Evolutionary conservation across 2,329 filamentous ascomycete genomes (phyloP).

Genomic region (Fusarium globosum): DNA sequence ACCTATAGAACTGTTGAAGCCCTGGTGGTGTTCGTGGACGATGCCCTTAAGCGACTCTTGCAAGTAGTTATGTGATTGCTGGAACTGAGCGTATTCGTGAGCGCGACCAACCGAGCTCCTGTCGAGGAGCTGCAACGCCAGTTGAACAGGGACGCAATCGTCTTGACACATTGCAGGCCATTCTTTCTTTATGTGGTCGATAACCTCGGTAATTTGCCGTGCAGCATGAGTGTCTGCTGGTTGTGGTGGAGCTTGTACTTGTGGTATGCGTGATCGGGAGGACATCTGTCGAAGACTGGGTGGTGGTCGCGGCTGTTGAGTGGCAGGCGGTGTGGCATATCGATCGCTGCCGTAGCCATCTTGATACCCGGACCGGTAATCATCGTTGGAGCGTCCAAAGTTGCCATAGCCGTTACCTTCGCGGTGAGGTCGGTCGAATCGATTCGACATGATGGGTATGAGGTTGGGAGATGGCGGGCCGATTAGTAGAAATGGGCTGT

Average conservation of each 20-base stretch:
- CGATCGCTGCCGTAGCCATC: slow-evolving; percentile 59
- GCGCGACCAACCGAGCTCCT: slow-evolving; percentile 92
- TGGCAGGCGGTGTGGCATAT: slow-evolving; percentile 51
- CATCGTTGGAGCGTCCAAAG: slow-evolving; percentile 55
- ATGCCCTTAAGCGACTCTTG: slow-evolving; percentile 93
- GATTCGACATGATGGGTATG: slow-evolving; percentile 59
- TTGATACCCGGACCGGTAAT: slow-evolving; percentile 54
- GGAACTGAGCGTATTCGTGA: slow-evolving; percentile 86
- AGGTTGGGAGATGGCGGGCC: slow-evolving; percentile 17
- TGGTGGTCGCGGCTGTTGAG: slow-evolving; percentile 45
- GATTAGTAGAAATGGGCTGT: slow-evolving; percentile 27
- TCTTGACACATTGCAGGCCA: slow-evolving; percentile 93
- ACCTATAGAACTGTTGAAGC: slow-evolving; percentile 98
- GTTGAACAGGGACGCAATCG: slow-evolving; percentile 91
- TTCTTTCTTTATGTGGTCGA: slow-evolving; percentile 85
- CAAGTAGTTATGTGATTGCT: slow-evolving; percentile 85
- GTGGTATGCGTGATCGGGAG: slow-evolving; percentile 51
- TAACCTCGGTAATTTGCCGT: slow-evolving; percentile 70
- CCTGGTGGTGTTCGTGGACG: slow-evolving; percentile 98
- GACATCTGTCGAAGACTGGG: slow-evolving; percentile 49
- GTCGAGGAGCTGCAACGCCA: slow-evolving; percentile 95
- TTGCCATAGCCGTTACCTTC: slow-evolving; percentile 60
- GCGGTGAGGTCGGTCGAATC: slow-evolving; percentile 58
- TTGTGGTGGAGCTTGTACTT: slow-evolving; percentile 12
- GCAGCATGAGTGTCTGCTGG: slow-evolving; percentile 60